Base-by-base conservation (phyloP, 139 green algal genomes). In the Chlorella ohadii region DNA sequence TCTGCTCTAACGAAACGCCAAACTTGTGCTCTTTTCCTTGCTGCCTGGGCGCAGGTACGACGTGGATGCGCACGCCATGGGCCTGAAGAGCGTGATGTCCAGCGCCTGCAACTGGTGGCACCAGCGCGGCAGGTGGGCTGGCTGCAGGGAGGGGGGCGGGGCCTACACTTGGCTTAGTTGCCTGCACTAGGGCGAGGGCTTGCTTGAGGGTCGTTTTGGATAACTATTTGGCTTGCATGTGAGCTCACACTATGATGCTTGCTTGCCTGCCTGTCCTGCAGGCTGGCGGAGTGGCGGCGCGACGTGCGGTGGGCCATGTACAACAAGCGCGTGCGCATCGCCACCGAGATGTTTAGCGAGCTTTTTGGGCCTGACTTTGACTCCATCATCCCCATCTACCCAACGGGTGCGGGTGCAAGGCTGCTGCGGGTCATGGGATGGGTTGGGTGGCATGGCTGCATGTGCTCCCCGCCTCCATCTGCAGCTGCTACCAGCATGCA, bases 361-460 rank as follows among this genome's bases (percentile, higher is more conserved):
- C 75, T 90, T 20, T 90, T 90, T 85, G 86, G 86, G 23, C 34
- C 86, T 27, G 86, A 90, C 67, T 86, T 90, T 47, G 82, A 87
- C 39, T 51, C 51, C 59, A 84, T 90, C 67, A 83, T 90, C 22
- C 86, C 86, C 57, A 88, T 90, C 47, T 90, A 90, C 77, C 82
- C 82, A 36, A 86, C 86, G 4, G 63, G 82, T 71, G 59, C 25
- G 81, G 51, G 7, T 55, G 6, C 6, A 11, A 11, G 11, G 11
- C 44, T 55, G 6, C 44, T 16, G 11, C 44, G 6, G 6, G 6
- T 55, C 44, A 55, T 6, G 44, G 44, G 44, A 16, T 55, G 44
- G 44, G 44, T 11, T 11, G 44, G 44, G 44, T n/a, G n/a, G n/a
- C n/a, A n/a, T n/a, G n/a, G n/a, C n/a, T n/a, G n/a, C n/a, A n/a